Evolutionary conservation across 345 rosid species (phyloP), one percentile per base, ranked within the genome.

Genomic region (Nasturtium officinale): DNA sequence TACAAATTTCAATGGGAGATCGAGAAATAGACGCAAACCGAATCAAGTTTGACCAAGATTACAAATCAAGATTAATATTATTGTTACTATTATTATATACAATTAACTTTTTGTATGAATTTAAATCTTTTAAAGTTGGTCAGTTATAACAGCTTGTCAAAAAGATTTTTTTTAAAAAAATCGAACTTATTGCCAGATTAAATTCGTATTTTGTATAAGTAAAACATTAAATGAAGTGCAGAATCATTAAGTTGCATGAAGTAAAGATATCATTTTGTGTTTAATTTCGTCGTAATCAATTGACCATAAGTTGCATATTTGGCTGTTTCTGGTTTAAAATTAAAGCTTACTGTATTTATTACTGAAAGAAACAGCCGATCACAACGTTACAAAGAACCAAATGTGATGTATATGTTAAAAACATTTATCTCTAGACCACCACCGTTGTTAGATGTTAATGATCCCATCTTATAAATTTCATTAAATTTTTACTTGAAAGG

Each of bases 301-400:
- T 47, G 21, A 7, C 54, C 59, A 55, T 7, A 28, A 7, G 37
- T 29, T 52, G 57, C 9, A n/a, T 52, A 38, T 55, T 55, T 30
- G 58, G 5, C 35, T 53, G 61, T 56, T 30, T 33, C 43, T 33
- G n/a, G 10, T 32, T 17, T 5, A 33, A 18, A 59, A 59, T 1
- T 37, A 35, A 37, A 59, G 64, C 47, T 35, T 37, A 56, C 28
- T 26, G 28, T 55, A 35, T 58, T 58, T 35, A 35, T 35, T 35
- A 35, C n/a, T 2, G 2, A 58, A 58, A 20, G 6, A 35, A 59
- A 59, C 46, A 35, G 46, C 35, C 13, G 12, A 9, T 35, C 6
- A 6, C 66, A 61, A 45, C 54, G 40, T 63, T 45, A 38, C 63
- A 15, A 5, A 7, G 8, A 25, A 25, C 43, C 6, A 59, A 33